These are phyloP conservation scores for Cyberlindnera subsufficiens DNA, from an alignment of 805 yeast genomes.

Conservation along the genomic window DNA sequence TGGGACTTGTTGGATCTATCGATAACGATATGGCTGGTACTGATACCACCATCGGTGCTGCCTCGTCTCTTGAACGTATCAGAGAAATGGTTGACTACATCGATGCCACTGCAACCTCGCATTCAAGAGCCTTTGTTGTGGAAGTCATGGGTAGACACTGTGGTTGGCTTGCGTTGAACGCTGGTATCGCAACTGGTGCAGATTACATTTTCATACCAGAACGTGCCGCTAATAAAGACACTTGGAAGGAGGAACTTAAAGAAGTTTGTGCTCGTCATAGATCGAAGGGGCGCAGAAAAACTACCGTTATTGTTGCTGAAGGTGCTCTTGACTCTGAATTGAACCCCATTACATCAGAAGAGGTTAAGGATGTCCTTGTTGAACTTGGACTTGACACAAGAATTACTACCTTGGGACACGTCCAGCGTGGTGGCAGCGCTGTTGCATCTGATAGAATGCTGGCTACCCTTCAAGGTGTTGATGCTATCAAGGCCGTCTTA, in stretches of 20 bases:
- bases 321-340: conserved; percentile 88
- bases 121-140: conserved; percentile 93
- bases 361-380: conserved; percentile 77
- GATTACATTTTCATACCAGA: conserved; percentile 94
- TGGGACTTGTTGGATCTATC: conserved; percentile 94
- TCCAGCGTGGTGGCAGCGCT: conserved; percentile 98
- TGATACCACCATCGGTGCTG: conserved; percentile 95
- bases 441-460: conserved; percentile 89
- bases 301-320: conserved; percentile 95
- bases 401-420: conserved; percentile 93
- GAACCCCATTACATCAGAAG: conserved; percentile 72
- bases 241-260: conserved; percentile 80
- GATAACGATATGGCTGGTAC: conserved; percentile 98
- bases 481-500: conserved; percentile 90
- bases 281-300: conserved; percentile 82
- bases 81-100: conserved; percentile 93
- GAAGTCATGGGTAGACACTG: conserved; percentile 99
- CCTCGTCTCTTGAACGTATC: conserved; percentile 87
- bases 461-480: conserved; percentile 96
- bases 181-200: conserved; percentile 95
- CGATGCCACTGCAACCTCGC: conserved; percentile 96
- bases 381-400: conserved; percentile 89
- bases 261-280: conserved; percentile 75
- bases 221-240: conserved; percentile 68
- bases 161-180: conserved; percentile 98